Evolutionary conservation across 441 rosid genomes (phyloP), one percentile per base, ranked within the genome.

Genomic region (Biscutella laevigata): DNA sequence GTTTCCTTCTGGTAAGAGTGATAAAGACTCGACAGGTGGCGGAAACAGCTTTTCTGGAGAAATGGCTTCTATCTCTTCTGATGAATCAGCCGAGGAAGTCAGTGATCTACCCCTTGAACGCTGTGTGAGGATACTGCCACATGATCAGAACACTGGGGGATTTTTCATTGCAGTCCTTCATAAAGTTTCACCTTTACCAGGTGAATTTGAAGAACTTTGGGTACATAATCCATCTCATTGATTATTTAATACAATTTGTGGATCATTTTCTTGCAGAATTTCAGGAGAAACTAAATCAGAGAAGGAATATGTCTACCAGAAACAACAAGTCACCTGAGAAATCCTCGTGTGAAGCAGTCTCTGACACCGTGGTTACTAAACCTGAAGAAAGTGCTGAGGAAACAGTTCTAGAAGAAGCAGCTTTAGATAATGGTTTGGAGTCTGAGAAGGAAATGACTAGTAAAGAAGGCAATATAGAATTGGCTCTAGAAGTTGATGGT

Each of bases 131-230:
- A 79, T 92, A 71, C 53, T 84, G 47, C 95, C 99, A 69, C 95
- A 86, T 74, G 95, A 92, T 82, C 99, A 92, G 73, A 92, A 88
- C 73, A 72, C 84, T n/a, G 99, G 95, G 46, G 88, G 95, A 30
- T 92, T 92, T 73, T 92, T 92, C 71, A 74, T 92, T 55, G 95
- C 95, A 44, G 95, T 88, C 30, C 74, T 88, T 53, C 79, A 71
- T 49, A 92, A 92, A 72, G 62, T 77, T 56, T 87, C 83, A 55
- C 65, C 82, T 25, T 72, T 86, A 62, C 87, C 95, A 67, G 94
- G 97, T 86, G 35, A 57, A 3, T 24, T 33, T 28, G 14, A 4
- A 19, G 16, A 33, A 9, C 16, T 11, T 41, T 30, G 14, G 13
- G 10, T 38, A 30, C 44, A 11, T 26, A 35, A 27, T 20, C 14